These are phyloP conservation scores for Gremmenia infestans DNA, from an alignment of 2,329 filamentous ascomycete species.

Conservation along the genomic window DNA sequence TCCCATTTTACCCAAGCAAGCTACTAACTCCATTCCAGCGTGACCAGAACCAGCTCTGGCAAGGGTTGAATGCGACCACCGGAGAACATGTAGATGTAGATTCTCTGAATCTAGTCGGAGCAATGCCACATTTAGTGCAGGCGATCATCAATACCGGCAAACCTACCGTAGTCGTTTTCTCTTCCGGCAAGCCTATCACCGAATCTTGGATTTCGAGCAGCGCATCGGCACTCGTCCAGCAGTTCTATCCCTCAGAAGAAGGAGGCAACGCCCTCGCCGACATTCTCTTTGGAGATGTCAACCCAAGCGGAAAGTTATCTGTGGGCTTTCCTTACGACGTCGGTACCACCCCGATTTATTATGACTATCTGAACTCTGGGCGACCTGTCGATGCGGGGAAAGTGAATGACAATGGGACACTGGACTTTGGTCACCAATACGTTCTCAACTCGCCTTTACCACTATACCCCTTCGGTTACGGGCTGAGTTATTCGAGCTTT, in stretches of 20 bases:
- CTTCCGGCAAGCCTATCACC: constrained; percentile 72
- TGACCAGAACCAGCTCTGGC: constrained; percentile 68
- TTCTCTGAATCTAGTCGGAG: constrained; percentile 62
- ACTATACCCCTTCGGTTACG: constrained; percentile 82
- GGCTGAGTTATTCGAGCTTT: constrained; percentile 63
- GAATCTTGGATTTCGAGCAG: constrained; percentile 66
- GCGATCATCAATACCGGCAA: constrained; percentile 64
- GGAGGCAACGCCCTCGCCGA: constrained; percentile 77
- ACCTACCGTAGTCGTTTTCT: constrained; percentile 77
- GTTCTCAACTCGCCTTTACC: constrained; percentile 75
- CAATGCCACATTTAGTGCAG: constrained; percentile 61
- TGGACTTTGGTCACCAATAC: constrained; percentile 83
- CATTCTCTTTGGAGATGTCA: constrained; percentile 71
- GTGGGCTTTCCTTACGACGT: constrained; percentile 65
- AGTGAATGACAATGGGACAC: constrained; percentile 67
- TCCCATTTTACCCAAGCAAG: neutral
- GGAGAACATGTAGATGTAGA: constrained; percentile 68
- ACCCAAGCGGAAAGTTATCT: constrained; percentile 65
- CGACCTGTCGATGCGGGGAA: constrained; percentile 69
- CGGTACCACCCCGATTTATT: constrained; percentile 63
- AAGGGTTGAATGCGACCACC: constrained; percentile 66
- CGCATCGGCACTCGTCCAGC: constrained; percentile 63
- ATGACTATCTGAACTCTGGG: constrained; percentile 67
- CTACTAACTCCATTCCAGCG: constrained; percentile 32
- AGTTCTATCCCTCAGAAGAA: constrained; percentile 75